A percentile compares a stretch with the other conserved stretches of the same genome.
phyloP scores from a whole-genome alignment of 129 eudicot species.

The Helichrysum umbraculigerum region DNA sequence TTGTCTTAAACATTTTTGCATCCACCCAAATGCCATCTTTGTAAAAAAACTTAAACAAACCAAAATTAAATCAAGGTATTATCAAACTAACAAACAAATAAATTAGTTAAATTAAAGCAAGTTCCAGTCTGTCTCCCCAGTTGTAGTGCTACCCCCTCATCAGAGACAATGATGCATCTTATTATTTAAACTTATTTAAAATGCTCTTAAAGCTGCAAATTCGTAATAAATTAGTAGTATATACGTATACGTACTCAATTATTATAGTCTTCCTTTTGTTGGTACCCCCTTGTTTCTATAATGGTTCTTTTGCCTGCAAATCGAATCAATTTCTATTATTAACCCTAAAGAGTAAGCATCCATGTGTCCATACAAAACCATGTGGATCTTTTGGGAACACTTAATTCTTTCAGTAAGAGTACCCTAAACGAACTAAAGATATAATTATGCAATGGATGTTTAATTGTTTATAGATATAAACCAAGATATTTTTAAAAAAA shows the following conservation, averaged over 20 bases:
- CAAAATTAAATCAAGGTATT: background rate
- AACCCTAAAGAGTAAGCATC: constrained; percentile 34
- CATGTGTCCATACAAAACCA: background rate
- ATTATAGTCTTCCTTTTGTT: constrained; percentile 20
- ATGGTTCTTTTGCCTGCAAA: constrained; percentile 23
- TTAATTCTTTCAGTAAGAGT: no score
- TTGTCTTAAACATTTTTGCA: no score
- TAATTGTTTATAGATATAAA: no score
- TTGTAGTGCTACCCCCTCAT: constrained; percentile 31
- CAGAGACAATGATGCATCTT: constrained; percentile 31
- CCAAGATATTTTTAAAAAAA: no score
- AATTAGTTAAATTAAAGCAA: constrained; percentile 9
- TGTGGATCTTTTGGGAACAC: background rate
- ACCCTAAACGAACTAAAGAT: background rate
- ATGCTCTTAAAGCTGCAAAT: constrained; percentile 35
- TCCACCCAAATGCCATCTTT: background rate
- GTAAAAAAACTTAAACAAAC: background rate
- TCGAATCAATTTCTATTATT: constrained; percentile 18
- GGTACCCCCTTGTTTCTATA: background rate
- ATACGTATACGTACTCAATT: constrained; percentile 15
- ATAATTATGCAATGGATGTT: no score
- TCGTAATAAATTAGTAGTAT: constrained; percentile 7
- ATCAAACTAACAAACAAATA: background rate
- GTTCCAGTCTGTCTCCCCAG: constrained; percentile 4
- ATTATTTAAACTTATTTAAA: background rate